Base-by-base conservation (phyloP, 306 rosid species). In the Quercus dentata region DNA sequence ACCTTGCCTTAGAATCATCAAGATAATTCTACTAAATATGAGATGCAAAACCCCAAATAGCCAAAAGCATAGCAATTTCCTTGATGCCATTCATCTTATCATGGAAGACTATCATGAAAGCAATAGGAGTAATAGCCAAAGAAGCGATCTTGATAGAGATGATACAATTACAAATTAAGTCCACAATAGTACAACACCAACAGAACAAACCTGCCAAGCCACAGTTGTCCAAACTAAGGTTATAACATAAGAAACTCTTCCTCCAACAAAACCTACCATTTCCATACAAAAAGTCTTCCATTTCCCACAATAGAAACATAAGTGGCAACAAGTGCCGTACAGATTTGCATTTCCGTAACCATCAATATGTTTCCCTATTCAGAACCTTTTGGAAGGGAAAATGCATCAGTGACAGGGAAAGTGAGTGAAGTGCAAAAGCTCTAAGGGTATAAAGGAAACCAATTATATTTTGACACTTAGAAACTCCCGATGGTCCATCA, bases 161-260 rank as follows among this genome's bases (percentile, higher is more conserved):
- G 98, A 91, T 23, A 23, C 95, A 58, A 91, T 1, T 23, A 23
- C 38, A 94, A 57, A 94, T 90, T 80, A 94, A 85, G 44, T 94
- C 95, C 79, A 94, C 95, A 38, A 5, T 7, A 33, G 38, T 33
- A 33, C 7, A 1, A 91, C 97, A 57, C 94, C 97, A 79, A 94
- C 97, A 21, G 97, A 87, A 84, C 97, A 90, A 61, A 91, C 82
- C 85, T 94, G 97, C 97, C 98, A 94, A 12, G 97, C 88, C 64
- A 92, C 67, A 2, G 97, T 91, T 0, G 97, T 88, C 87, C 94
- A 83, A 64, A 91, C 95, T 87, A 94, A 81, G 56, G 95, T 87
- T 91, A 87, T 77, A 25, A 90, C n/a, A n/a, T n/a, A n/a, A n/a
- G n/a, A n/a, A n/a, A n/a, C n/a, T n/a, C n/a, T n/a, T n/a, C n/a